These are phyloP conservation scores for Bauhinia variegata DNA, from an alignment of 306 rosid species.

Conservation along the genomic window DNA sequence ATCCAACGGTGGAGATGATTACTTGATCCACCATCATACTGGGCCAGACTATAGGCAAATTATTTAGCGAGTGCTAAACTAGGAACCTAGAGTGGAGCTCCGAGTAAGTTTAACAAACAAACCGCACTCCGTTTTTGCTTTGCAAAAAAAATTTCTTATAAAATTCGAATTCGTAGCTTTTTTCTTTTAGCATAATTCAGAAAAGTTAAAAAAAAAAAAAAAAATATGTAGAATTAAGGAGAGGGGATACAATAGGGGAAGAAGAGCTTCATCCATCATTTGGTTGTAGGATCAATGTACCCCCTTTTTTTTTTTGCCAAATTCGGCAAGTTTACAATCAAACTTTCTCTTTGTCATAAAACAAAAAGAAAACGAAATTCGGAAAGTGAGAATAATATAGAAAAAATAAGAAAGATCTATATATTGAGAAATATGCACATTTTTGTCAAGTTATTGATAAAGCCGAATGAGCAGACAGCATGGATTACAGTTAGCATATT, in stretches of 20 bases:
- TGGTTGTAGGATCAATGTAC: conserved; percentile 41
- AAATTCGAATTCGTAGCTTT: conserved; percentile 49
- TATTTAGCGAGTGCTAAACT: conserved; percentile 55
- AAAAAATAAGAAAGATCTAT: neutral
- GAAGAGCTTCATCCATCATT: conserved; percentile 35
- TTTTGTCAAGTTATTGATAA: too few relatives aligned
- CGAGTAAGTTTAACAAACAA: conserved; percentile 33
- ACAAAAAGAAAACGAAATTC: neutral
- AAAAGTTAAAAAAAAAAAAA: too few relatives aligned
- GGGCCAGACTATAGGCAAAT: conserved; percentile 72
- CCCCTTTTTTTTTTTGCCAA: conserved; percentile 42
- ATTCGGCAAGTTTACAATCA: conserved; percentile 55
- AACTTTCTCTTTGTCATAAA: conserved; percentile 7
- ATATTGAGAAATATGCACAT: neutral
- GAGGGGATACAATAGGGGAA: conserved; percentile 16
- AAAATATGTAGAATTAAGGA: conserved; percentile 39
- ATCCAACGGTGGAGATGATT: conserved; percentile 82
- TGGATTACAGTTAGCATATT: neutral
- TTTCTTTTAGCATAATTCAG: conserved; percentile 22
- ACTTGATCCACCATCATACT: conserved; percentile 57
- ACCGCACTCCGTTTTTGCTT: neutral
- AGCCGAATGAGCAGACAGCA: conserved; percentile 16
- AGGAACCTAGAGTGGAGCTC: conserved; percentile 44
- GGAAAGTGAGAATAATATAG: neutral
- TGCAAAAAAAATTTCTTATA: conserved; percentile 45